Percentiles rank a stretch among this genome's conserved stretches.
Conservation (phyloP, 805 yeast genomes). For the Myxozyma geophila region DNA sequence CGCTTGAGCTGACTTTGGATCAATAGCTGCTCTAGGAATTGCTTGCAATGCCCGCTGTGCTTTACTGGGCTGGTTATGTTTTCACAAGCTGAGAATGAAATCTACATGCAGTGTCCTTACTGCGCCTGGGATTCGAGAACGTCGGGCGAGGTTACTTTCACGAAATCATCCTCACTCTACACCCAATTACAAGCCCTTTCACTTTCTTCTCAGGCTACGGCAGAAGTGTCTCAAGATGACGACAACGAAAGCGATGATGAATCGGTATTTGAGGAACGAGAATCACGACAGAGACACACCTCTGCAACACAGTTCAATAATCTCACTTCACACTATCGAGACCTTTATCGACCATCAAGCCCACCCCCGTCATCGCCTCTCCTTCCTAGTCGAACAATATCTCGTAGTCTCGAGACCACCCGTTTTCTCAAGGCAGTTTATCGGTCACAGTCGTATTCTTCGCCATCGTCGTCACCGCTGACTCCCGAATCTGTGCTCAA, state of each 20-base stretch:
- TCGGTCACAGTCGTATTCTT: conserved; percentile 1
- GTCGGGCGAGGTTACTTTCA: conserved; percentile 9
- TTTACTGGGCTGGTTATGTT: conserved; percentile 28
- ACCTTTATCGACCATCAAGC: not conserved
- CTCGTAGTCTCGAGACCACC: conserved; percentile 31
- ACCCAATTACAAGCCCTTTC: conserved; percentile 20
- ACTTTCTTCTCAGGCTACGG: not conserved
- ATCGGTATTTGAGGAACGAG: conserved; percentile 1
- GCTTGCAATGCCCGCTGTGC: conserved; percentile 47
- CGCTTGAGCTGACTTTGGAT: not conserved
- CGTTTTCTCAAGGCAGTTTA: conserved; percentile 24
- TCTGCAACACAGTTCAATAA: not conserved
- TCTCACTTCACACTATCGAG: not conserved
- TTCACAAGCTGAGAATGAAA: conserved; percentile 2
- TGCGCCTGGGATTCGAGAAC: conserved; percentile 32
- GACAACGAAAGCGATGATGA: not conserved
- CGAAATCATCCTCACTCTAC: conserved; percentile 19
- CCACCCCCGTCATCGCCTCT: conserved; percentile 6
- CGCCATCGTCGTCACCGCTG: conserved; percentile 2
- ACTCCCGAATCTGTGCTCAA: conserved; percentile 17
- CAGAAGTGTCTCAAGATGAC: not conserved
- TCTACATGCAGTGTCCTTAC: conserved; percentile 30
- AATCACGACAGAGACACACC: not conserved
- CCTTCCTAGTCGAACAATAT: not conserved
- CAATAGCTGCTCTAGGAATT: conserved; percentile 44